Evolutionary conservation across 225 moss, liverwort and hornwort genomes (phyloP), one percentile per base, ranked within the genome.

Genomic region (Pseudisothecium myosuroides): DNA sequence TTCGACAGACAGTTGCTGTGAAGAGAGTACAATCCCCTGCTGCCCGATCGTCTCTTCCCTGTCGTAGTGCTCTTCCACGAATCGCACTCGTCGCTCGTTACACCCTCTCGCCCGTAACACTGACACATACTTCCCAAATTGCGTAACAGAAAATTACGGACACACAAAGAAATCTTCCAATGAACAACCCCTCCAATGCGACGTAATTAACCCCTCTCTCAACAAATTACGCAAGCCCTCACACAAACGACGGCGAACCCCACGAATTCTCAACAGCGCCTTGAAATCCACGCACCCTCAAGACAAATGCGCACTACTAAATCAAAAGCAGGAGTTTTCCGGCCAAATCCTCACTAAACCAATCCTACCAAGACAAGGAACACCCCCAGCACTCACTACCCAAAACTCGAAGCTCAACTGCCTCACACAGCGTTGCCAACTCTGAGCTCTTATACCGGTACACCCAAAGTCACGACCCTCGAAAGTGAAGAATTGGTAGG

Each of bases 1-100:
- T 87, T 88, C 60, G 89, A 93, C 82, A 93, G 68, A 54, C 94
- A 94, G 39, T 91, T 94, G 66, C 78, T 90, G 85, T 93, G 94
- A 65, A 93, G 86, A 26, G 90, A 91, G 86, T 94, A 94, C 74
- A 94, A 86, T 32, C 89, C 87, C 63, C 88, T 82, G 73, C 62
- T 83, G 20, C 79, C 60, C 29, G 88, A 86, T 84, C 87, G 90
- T 80, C 88, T 80, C 88, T 87, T 88, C 6, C 88, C 85, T 31
- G 90, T 66, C 66, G 76, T 14, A 54, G 73, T 31, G 80, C 41
- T 74, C 87, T 78, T 92, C 92, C 94, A 91, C 37, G 89, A 90
- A 68, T 89, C 86, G 71, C 90, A 87, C 82, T 91, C 93, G 39
- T 91, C 94, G 77, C 87, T 87, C 52, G 90, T 81, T 17, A 78